phyloP scores from a whole-genome alignment of 2,329 filamentous ascomycete species.

The Bipolaris oryzae region DNA sequence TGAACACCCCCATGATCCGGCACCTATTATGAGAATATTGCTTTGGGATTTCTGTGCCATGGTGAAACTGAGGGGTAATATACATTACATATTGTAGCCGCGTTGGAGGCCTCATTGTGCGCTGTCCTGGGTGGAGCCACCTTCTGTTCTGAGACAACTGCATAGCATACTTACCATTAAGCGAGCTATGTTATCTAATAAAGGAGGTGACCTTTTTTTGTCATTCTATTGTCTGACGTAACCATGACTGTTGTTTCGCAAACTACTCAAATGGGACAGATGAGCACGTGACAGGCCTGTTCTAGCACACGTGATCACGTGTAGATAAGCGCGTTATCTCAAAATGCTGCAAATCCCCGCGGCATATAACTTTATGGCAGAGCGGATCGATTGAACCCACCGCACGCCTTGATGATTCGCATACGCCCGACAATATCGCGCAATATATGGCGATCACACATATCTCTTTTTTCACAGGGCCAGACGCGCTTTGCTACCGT shows the following conservation, averaged over 20 bases:
- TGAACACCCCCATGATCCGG: slow-evolving; percentile 58
- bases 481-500: slow-evolving; percentile 11
- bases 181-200: not conserved
- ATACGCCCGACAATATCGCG: slow-evolving; percentile 20
- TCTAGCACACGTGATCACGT: slow-evolving; percentile 14
- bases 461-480: not conserved
- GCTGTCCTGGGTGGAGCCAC: slow-evolving; percentile 4
- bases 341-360: slow-evolving; percentile 11
- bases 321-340: slow-evolving; percentile 11
- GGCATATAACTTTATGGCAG: slow-evolving; percentile 2
- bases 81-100: not conserved
- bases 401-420: slow-evolving; percentile 25
- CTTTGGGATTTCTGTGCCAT: slow-evolving; percentile 9
- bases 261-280: not conserved
- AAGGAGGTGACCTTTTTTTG: not conserved
- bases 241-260: not conserved
- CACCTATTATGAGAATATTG: slow-evolving; percentile 54
- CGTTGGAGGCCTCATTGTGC: slow-evolving; percentile 7
- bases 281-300: not conserved
- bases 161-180: not conserved
- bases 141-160: slow-evolving; percentile 9
- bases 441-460: slow-evolving; percentile 5
- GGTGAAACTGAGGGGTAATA: not conserved
- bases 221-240: not conserved
- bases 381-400: slow-evolving; percentile 4